Evolutionary conservation across 306 rosid species (phyloP).

Genomic region (Senna tora): DNA sequence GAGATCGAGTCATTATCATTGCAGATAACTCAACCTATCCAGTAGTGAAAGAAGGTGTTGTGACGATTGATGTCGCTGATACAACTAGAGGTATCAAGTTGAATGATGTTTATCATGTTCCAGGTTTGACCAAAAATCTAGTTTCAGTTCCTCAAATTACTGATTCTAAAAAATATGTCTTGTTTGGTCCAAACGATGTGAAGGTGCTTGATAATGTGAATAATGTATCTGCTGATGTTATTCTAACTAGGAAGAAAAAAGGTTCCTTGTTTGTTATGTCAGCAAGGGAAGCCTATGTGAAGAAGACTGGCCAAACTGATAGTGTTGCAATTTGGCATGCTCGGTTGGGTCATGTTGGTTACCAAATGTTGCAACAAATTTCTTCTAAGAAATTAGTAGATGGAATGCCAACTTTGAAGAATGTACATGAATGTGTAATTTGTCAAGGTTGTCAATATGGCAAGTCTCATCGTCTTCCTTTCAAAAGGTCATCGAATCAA

Average conservation of each 20-base stretch:
- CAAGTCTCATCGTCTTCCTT: conserved; percentile 17
- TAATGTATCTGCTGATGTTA: background rate
- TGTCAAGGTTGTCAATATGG: conserved; percentile 9
- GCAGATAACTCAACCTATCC: background rate
- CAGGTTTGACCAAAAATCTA: background rate
- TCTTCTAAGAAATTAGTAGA: background rate
- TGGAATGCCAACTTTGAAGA: background rate
- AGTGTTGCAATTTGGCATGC: conserved; percentile 7
- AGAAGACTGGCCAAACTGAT: background rate
- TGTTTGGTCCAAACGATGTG: background rate
- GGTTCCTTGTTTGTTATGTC: background rate
- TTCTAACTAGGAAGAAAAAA: background rate
- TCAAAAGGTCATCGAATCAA: background rate
- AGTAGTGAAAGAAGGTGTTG: background rate
- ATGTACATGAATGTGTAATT: background rate
- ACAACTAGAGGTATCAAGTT: background rate
- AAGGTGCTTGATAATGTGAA: background rate
- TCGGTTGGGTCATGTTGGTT: background rate
- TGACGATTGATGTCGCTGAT: background rate
- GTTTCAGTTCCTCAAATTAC: background rate
- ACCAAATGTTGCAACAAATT: background rate
- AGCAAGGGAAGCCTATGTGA: background rate
- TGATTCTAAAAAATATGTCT: background rate
- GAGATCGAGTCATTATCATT: background rate
- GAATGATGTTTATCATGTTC: background rate